Evolutionary conservation across 169 alveolate species (phyloP).

Genomic region (Plasmodium relictum): DNA sequence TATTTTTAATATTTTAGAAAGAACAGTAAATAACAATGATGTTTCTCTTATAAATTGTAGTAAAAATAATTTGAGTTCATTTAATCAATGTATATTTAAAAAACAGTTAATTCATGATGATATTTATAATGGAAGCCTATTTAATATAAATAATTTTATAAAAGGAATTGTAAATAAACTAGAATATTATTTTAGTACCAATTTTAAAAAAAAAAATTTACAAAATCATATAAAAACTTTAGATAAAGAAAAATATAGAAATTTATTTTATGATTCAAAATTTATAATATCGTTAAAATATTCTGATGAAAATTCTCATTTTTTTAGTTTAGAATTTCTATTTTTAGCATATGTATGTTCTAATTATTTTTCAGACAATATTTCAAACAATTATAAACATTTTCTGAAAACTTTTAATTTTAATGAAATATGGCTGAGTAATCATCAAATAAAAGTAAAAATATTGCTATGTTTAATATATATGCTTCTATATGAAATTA

Average conservation of each 20-base stretch:
- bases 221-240: conserved; percentile 32
- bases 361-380: conserved; percentile 55
- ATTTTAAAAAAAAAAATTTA: conserved; percentile 24
- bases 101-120: not conserved
- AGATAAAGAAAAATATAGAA: conserved; percentile 14
- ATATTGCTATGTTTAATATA: conserved; percentile 43
- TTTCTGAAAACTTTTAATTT: conserved; percentile 30
- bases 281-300: conserved; percentile 12
- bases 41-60: conserved; percentile 27
- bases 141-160: conserved; percentile 39
- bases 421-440: conserved; percentile 58
- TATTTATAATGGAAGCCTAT: conserved; percentile 4
- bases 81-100: not conserved
- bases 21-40: conserved; percentile 18
- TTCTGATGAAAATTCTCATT: conserved; percentile 20
- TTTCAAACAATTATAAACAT: conserved; percentile 30
- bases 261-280: conserved; percentile 47
- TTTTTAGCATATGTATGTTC: conserved; percentile 62
- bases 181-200: conserved; percentile 17
- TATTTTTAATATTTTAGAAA: conserved; percentile 52
- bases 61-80: not conserved
- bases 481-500: conserved; percentile 48
- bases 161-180: conserved; percentile 53
- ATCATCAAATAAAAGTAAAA: conserved; percentile 50
- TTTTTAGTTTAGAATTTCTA: conserved; percentile 44